Evolutionary conservation across 768 basidiomycete genomes (phyloP).

Genomic region (Agaricus bisporus): DNA sequence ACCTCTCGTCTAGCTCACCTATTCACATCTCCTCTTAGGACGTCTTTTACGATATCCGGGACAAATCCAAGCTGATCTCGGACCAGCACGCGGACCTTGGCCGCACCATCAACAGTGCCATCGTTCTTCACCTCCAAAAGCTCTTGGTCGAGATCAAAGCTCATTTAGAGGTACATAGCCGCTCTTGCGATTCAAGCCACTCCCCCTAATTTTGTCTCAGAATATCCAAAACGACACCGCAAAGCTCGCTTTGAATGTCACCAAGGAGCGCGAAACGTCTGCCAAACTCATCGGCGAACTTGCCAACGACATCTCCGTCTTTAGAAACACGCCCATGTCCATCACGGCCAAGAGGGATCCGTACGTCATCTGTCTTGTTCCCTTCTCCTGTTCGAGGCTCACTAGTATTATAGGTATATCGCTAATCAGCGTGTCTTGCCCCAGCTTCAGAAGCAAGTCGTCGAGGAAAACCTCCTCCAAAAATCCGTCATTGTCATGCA

Average conservation of each 20-base stretch:
- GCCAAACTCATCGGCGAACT: constrained; percentile 84
- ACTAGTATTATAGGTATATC: constrained; percentile 41
- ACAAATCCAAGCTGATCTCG: constrained; percentile 88
- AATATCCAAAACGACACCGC: constrained; percentile 96
- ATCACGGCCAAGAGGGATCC: constrained; percentile 80
- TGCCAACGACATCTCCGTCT: constrained; percentile 77
- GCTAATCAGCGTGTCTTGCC: constrained; percentile 66
- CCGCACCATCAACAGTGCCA: constrained; percentile 92
- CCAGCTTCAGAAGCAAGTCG: constrained; percentile 87
- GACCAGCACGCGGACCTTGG: constrained; percentile 97
- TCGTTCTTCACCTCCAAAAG: constrained; percentile 97
- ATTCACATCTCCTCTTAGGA: constrained; percentile 45
- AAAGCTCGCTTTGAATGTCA: constrained; percentile 84
- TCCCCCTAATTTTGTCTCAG: constrained; percentile 24
- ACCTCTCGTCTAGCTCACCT: not conserved
- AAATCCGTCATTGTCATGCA: constrained; percentile 98
- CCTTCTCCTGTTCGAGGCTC: not conserved
- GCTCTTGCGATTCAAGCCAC: not conserved
- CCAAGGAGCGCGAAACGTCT: constrained; percentile 88
- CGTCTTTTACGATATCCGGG: constrained; percentile 86
- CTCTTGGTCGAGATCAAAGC: constrained; percentile 94
- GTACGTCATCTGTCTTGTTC: constrained; percentile 35
- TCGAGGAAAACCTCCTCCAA: constrained; percentile 96
- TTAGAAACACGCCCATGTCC: constrained; percentile 92
- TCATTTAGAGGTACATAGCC: constrained; percentile 75